Evolutionary conservation across 2,329 filamentous ascomycete genomes (phyloP).

Genomic region (Orbilia javanica): DNA sequence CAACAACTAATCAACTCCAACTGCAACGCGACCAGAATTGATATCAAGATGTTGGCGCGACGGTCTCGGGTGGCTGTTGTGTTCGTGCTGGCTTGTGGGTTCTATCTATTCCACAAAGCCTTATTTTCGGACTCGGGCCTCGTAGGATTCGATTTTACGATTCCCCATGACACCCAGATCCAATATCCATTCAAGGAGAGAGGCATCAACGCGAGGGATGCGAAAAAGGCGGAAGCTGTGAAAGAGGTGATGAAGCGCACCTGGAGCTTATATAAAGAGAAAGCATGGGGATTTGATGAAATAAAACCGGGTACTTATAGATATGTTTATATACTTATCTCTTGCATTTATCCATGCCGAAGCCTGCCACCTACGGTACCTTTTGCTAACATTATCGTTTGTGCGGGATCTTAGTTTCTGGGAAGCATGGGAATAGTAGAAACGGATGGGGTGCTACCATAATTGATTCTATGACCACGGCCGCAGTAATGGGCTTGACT

Average conservation of each 20-base stretch:
- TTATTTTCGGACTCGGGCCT: conserved; percentile 1
- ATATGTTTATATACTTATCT: too few species aligned
- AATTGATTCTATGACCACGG: conserved; percentile 83
- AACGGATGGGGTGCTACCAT: conserved; percentile 89
- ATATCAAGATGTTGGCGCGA: conserved; percentile 27
- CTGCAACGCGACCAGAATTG: neutral
- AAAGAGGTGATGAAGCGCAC: conserved; percentile 77
- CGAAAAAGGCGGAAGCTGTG: conserved; percentile 71
- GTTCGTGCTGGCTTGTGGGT: neutral
- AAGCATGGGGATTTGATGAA: conserved; percentile 83
- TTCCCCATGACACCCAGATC: conserved; percentile 23
- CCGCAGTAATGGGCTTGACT: conserved; percentile 79
- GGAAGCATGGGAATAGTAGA: conserved; percentile 66
- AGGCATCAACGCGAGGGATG: conserved; percentile 53
- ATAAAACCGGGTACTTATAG: conserved; percentile 70
- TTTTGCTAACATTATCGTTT: conserved; percentile 13
- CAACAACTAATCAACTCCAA: neutral
- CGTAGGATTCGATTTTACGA: neutral
- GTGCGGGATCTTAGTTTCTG: neutral
- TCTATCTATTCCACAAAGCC: conserved; percentile 37
- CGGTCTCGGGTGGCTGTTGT: conserved; percentile 26
- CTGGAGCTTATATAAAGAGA: conserved; percentile 79
- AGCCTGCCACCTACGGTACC: neutral
- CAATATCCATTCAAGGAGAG: conserved; percentile 59
- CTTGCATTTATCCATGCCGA: neutral